A percentile compares a stretch with the other conserved stretches of the same genome.
These are phyloP conservation scores for Trichocladium uniseriatum DNA, from an alignment of 495 filamentous ascomycete species.

Conservation along the genomic window DNA sequence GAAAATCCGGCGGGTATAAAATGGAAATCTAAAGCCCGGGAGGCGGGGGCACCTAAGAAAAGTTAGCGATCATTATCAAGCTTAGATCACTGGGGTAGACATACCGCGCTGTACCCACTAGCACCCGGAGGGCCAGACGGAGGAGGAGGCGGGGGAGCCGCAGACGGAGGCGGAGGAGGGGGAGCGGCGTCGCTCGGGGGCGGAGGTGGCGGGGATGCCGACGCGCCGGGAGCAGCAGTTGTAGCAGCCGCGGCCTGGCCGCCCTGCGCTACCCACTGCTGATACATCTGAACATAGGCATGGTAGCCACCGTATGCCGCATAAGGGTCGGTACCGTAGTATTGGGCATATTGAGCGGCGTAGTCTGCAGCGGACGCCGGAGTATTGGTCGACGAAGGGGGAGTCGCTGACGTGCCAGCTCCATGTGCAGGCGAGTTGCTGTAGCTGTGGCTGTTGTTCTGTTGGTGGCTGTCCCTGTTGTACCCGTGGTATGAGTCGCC, in stretches of 20 bases:
- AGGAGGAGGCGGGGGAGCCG: constrained; percentile 49
- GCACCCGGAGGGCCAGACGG: constrained; percentile 52
- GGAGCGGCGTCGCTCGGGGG: constrained; percentile 53
- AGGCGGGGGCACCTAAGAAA: constrained; percentile 42
- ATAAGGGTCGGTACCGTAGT: constrained; percentile 77
- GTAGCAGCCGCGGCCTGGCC: constrained; percentile 9
- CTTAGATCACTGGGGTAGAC: constrained; percentile 12
- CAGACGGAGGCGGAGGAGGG: constrained; percentile 50
- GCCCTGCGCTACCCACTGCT: constrained; percentile 47
- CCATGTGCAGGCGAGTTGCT: constrained; percentile 31
- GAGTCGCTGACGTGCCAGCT: constrained; percentile 26
- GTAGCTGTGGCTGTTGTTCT: constrained; percentile 29
- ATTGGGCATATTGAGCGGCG: constrained; percentile 76
- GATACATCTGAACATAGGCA: constrained; percentile 62
- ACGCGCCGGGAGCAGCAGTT: constrained; percentile 32
- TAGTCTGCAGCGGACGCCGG: constrained; percentile 47
- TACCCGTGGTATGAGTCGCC: constrained; percentile 35
- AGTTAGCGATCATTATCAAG: constrained; percentile 16
- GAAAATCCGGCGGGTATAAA: background rate
- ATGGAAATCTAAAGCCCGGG: constrained; percentile 38
- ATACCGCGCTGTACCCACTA: constrained; percentile 60
- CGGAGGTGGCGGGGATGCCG: constrained; percentile 51
- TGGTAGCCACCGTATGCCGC: constrained; percentile 83
- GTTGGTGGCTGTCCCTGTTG: constrained; percentile 29
- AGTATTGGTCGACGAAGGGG: constrained; percentile 25